Base-by-base conservation (phyloP, 768 basidiomycete species). In the Mycena olivaceomarginata region DNA sequence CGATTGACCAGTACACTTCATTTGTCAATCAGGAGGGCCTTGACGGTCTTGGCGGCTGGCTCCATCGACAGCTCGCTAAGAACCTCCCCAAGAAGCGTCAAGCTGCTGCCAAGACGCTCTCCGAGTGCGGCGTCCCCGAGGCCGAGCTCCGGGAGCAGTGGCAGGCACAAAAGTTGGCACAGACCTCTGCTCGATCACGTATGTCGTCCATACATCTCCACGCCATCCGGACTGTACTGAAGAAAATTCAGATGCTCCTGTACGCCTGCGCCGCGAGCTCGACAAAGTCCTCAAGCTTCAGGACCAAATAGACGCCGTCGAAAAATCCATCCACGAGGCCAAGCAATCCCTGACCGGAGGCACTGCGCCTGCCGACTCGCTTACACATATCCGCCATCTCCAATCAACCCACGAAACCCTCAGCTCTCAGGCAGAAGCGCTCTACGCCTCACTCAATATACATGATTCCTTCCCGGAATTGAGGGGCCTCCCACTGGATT, bases 371-470 rank as follows among this genome's bases (percentile, higher is more conserved):
- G n/a, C n/a, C n/a, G 12, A 43, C 43, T 6, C 43, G 7, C 12
- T 43, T 6, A 12, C 6, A 0, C 67, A 78, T 11, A 75, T 88
- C 0, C 51, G 72, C 2, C 70, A 72, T 20, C 80, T 88, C 4
- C 74, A 81, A n/a, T 48, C 48, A 3, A 80, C 76, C 5, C 83
- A 84, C n/a, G 74, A n/a, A 20, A 3, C 72, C 85, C 6, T n/a
- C n/a, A n/a, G n/a, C n/a, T n/a, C n/a, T n/a, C 65, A 83, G 67
- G 83, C 85, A 0, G 85, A 88, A 41, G 74, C 67, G 0, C 75
- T 89, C 0, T 89, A 87, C 77, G 53, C 80, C 0, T 84, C 85
- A 0, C 78, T 89, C 22, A 87, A 89, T 59, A 71, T 88, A 7
- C 80, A 80, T 3, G 77, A 84, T 4, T 31, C 43, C 11, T 86